Base-by-base conservation (phyloP, 2,329 filamentous ascomycete genomes). In the Trichoderma guizhouense region DNA sequence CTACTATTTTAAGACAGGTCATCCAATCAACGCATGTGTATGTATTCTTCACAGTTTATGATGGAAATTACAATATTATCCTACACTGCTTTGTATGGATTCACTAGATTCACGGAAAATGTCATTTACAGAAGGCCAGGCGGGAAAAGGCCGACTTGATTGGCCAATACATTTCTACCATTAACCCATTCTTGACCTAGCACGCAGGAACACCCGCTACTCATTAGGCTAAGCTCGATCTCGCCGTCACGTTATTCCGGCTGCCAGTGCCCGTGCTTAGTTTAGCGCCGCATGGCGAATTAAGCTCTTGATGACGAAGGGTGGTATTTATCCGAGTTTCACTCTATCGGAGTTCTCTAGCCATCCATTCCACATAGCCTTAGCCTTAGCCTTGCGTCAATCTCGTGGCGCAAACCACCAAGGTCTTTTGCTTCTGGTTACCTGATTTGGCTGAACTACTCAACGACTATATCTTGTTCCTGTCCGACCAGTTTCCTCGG, bases 401-500 rank as follows among this genome's bases (percentile, higher is more conserved):
- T 64, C 55, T 39, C 43, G 70, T 68, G 63, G 55, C 30, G 65
- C 43, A 32, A 58, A 69, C 28, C 51, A 63, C 64, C 64, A 28
- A 69, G 69, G 28, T 21, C 68, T 47, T 47, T 11, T 18, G 71
- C 71, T 72, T 57, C 32, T 70, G 32, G 57, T 61, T 61, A 55
- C 24, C 64, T 63, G 64, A 63, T 32, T 58, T 66, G 71, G 60
- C 71, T 71, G 30, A 57, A 60, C 30, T 32, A 12, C 53, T 53
- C 43, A 34, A 53, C 53, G n/a, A 32, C 26, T 5, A 9, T 58
- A 9, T 58, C 21, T 7, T 18, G 18, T 30, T 70, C 73, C 73
- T 69, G 72, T 74, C 73, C 74, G 75, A 76, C 72, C 75, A 76
- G 75, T 76, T 72, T 74, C 72, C 74, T 75, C 75, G 79, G 77